These are phyloP conservation scores for Saprolegnia diclina DNA, from an alignment of 352 stramenopile genomes.

Conservation along the genomic window DNA sequence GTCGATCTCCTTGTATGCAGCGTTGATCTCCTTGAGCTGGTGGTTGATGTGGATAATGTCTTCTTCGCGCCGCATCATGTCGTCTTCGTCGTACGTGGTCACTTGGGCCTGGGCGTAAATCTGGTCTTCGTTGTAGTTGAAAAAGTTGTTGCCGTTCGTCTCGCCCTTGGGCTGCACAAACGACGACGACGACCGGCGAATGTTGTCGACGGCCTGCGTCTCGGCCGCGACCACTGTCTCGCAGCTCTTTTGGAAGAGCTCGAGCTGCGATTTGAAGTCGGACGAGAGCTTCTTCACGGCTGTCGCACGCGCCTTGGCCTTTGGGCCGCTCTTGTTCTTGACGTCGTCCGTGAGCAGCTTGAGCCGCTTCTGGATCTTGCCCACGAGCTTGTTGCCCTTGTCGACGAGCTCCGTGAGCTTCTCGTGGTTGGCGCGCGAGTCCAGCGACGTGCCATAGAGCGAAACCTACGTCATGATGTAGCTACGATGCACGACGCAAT, in stretches of 20 bases:
- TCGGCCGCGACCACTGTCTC: conserved; percentile 44
- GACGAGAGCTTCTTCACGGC: conserved; percentile 49
- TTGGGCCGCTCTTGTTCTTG: conserved; percentile 30
- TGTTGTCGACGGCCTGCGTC: conserved; percentile 41
- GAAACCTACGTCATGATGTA: conserved; percentile 27
- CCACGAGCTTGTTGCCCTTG: conserved; percentile 53
- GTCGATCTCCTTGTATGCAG: conserved; percentile 58
- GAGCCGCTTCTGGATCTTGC: conserved; percentile 49
- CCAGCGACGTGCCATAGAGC: conserved; percentile 50
- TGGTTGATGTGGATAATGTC: conserved; percentile 72
- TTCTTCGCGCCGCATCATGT: conserved; percentile 53
- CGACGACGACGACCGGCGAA: conserved; percentile 45
- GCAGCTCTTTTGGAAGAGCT: conserved; percentile 53
- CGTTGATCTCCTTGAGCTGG: conserved; percentile 59
- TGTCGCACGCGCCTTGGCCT: conserved; percentile 41
- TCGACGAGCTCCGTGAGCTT: conserved; percentile 55
- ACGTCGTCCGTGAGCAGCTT: conserved; percentile 38
- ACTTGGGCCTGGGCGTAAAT: conserved; percentile 61
- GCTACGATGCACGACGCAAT: neutral
- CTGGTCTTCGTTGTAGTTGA: conserved; percentile 63
- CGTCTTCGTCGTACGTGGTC: conserved; percentile 55
- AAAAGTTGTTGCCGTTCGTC: conserved; percentile 34
- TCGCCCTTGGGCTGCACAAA: conserved; percentile 40
- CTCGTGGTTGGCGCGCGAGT: conserved; percentile 54
- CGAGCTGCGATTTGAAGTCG: conserved; percentile 60